Conservation (phyloP, 1,284 basidiomycete genomes). For the Lentinus polychrous region DNA sequence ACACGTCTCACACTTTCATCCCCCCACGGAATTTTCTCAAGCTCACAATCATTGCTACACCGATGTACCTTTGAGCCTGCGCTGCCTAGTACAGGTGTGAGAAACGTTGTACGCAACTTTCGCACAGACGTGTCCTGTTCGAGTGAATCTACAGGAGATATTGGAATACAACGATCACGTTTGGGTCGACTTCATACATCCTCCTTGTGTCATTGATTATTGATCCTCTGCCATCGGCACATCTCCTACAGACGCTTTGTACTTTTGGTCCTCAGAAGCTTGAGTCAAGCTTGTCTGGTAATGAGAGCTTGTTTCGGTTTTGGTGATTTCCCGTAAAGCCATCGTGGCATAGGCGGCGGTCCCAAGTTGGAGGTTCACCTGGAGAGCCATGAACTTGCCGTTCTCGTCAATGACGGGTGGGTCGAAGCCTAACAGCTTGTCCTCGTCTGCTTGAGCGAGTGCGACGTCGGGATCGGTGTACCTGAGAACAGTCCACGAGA, state of each 20-base stretch:
- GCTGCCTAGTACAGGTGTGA: not conserved
- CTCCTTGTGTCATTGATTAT: not conserved
- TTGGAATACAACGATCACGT: constrained; percentile 1
- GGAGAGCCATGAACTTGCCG: constrained; percentile 81
- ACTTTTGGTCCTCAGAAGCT: constrained; percentile 79
- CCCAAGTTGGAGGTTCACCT: constrained; percentile 74
- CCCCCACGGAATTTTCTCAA: no score
- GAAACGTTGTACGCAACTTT: not conserved
- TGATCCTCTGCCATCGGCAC: constrained; percentile 9
- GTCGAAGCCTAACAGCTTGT: constrained; percentile 77
- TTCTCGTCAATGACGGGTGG: constrained; percentile 56
- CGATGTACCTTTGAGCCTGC: no score
- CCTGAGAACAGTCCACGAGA: constrained; percentile 75
- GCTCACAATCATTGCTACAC: no score
- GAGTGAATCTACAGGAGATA: not conserved
- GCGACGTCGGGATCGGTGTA: constrained; percentile 94
- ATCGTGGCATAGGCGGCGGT: constrained; percentile 93
- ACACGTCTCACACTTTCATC: no score
- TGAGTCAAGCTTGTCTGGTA: constrained; percentile 77
- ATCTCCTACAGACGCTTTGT: constrained; percentile 40
- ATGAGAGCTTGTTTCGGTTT: constrained; percentile 87
- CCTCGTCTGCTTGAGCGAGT: constrained; percentile 92
- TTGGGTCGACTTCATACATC: not conserved
- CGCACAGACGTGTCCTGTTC: not conserved
- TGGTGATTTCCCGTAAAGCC: constrained; percentile 90